These are phyloP conservation scores for Claviceps cyperi DNA, from an alignment of 2,329 filamentous ascomycete genomes.

Conservation along the genomic window DNA sequence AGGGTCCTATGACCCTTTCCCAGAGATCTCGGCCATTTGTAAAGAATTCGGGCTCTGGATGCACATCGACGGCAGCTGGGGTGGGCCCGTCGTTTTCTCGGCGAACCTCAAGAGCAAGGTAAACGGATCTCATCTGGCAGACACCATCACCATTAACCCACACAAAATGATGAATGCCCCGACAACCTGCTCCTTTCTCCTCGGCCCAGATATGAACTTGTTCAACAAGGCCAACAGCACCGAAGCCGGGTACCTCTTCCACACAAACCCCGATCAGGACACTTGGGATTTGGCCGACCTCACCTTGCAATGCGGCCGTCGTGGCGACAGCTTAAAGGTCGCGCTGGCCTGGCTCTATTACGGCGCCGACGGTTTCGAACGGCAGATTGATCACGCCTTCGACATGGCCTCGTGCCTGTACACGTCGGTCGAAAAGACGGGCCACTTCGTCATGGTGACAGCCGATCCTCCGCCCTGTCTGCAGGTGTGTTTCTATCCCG, in stretches of 20 bases:
- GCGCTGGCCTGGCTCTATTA: constrained; percentile 85
- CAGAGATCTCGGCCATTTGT: constrained; percentile 55
- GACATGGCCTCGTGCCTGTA: constrained; percentile 56
- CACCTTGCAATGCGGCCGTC: constrained; percentile 82
- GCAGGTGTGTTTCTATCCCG: constrained; percentile 91
- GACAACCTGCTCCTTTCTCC: constrained; percentile 77
- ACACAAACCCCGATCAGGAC: constrained; percentile 40
- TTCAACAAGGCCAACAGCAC: constrained; percentile 80
- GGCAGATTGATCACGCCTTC: constrained; percentile 60
- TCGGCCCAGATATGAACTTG: constrained; percentile 58
- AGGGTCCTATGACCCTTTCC: constrained; percentile 75
- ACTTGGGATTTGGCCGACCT: constrained; percentile 85
- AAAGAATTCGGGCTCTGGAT: constrained; percentile 66
- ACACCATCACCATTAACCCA: constrained; percentile 78
- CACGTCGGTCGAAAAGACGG: constrained; percentile 34
- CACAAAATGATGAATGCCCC: constrained; percentile 97
- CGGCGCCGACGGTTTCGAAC: constrained; percentile 57
- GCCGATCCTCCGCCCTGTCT: constrained; percentile 70
- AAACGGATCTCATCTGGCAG: constrained; percentile 54
- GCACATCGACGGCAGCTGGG: constrained; percentile 88
- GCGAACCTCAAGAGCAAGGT: constrained; percentile 49
- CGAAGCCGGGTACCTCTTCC: constrained; percentile 75
- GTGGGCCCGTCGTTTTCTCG: constrained; percentile 70
- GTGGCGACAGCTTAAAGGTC: constrained; percentile 75
- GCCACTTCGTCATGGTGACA: constrained; percentile 57